Evolutionary conservation across 1,139 yeast genomes (phyloP).

Genomic region (Protomyces pachydermus): DNA sequence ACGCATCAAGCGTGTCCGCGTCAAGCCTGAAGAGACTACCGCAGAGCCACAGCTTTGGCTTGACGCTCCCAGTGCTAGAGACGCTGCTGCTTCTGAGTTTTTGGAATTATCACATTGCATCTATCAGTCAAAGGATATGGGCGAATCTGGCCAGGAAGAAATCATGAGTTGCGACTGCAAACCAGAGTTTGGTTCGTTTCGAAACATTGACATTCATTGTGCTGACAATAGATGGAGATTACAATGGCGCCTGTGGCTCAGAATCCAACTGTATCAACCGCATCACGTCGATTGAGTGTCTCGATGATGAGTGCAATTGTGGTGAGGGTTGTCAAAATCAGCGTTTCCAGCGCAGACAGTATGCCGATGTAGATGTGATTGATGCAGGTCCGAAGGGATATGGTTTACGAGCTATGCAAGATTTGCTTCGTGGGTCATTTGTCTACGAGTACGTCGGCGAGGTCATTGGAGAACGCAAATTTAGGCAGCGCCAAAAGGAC

Average conservation of each 20-base stretch:
- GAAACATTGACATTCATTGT: background rate
- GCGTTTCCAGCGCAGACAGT: slow-evolving; percentile 70
- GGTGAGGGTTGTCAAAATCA: slow-evolving; percentile 81
- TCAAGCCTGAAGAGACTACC: slow-evolving; percentile 1
- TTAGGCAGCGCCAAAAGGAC: slow-evolving; percentile 64
- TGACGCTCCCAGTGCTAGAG: slow-evolving; percentile 56
- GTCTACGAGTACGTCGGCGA: slow-evolving; percentile 93
- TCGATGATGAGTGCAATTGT: slow-evolving; percentile 64
- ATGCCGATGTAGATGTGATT: slow-evolving; percentile 69
- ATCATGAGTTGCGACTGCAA: slow-evolving; percentile 87
- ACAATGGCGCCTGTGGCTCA: slow-evolving; percentile 73
- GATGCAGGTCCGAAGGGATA: slow-evolving; percentile 81
- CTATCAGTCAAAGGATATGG: slow-evolving; percentile 57
- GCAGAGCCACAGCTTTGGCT: slow-evolving; percentile 41
- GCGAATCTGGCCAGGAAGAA: slow-evolving; percentile 65
- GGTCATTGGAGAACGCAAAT: slow-evolving; percentile 71
- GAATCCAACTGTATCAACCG: slow-evolving; percentile 88
- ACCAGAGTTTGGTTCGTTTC: slow-evolving; percentile 45
- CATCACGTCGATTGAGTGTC: slow-evolving; percentile 87
- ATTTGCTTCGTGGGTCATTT: slow-evolving; percentile 59
- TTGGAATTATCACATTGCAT: slow-evolving; percentile 53
- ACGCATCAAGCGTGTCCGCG: background rate
- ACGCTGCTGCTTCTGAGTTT: slow-evolving; percentile 64
- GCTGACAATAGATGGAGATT: slow-evolving; percentile 29
- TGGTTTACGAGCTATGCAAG: slow-evolving; percentile 69